These are phyloP conservation scores for Talaromyces sp. DNA, from an alignment of 2,329 filamentous ascomycete genomes.

Conservation along the genomic window DNA sequence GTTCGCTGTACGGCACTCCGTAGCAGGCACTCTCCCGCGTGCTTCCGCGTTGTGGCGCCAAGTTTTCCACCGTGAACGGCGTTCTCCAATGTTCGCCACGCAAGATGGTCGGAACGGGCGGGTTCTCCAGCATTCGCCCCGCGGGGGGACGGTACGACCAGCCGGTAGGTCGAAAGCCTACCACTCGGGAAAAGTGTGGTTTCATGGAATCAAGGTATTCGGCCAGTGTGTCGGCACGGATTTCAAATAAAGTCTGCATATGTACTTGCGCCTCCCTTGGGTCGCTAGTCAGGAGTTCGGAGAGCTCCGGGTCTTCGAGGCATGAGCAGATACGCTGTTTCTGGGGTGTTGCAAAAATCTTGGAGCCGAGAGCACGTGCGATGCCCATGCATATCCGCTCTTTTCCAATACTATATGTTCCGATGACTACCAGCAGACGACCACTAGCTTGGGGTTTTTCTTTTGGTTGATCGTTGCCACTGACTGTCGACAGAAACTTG, in stretches of 20 bases:
- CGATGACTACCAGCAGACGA: constrained; percentile 85
- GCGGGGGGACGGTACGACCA: constrained; percentile 86
- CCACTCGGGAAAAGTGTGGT: constrained; percentile 79
- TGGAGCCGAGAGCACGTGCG: constrained; percentile 78
- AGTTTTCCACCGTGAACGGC: constrained; percentile 69
- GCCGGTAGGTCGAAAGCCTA: constrained; percentile 89
- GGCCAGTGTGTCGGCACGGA: constrained; percentile 83
- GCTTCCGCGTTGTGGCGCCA: constrained; percentile 81
- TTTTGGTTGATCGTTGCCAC: constrained; percentile 31
- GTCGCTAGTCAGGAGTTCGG: constrained; percentile 74
- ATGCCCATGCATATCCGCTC: constrained; percentile 94
- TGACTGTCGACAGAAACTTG: constrained; percentile 60
- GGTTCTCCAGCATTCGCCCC: constrained; percentile 63
- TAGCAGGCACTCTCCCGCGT: constrained; percentile 83
- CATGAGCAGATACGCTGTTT: constrained; percentile 86
- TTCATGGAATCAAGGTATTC: constrained; percentile 83
- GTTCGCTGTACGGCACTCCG: constrained; percentile 93
- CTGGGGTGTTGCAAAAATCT: constrained; percentile 81
- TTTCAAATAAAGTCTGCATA: constrained; percentile 95
- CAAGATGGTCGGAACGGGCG: constrained; percentile 66
- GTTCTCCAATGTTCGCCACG: constrained; percentile 73
- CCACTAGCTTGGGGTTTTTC: constrained; percentile 52
- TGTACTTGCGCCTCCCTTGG: constrained; percentile 89
- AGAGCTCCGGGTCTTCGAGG: constrained; percentile 81
- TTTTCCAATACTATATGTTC: constrained; percentile 97